Base-by-base conservation (phyloP, 2,329 filamentous ascomycete genomes). In the Diaporthe citri region DNA sequence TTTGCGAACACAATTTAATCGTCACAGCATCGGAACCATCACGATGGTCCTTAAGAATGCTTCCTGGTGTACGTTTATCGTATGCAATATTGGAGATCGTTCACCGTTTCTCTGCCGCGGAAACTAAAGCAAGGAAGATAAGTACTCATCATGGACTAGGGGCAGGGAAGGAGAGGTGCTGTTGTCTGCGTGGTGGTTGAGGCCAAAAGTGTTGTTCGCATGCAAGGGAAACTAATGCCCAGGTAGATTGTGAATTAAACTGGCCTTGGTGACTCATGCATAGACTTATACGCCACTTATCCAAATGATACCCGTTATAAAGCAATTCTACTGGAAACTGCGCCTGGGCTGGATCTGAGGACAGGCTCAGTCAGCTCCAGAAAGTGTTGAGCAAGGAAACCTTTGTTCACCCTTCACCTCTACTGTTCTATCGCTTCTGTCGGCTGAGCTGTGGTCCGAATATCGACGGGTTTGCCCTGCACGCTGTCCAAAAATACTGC, bases 401-500 rank as follows among this genome's bases (percentile, higher is more conserved):
- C n/a, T 15, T 31, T 48, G 20, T 28, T 39, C 46, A 13, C 28
- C 22, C 6, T 25, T 10, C 28, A 39, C 46, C 8, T 8, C 46
- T 36, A 25, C 31, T 52, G 46, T 36, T 67, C 48, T 34, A 34
- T 10, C 6, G 13, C 43, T 25, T 67, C 62, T 51, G 28, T 20
- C 17, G 43, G 31, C 31, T 67, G 62, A 52, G 31, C 4, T 25
- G 31, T 2, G 22, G 12, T 13, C n/a, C 43, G 31, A 36, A 4
- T 34, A 5, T 67, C 62, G 20, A 51, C 43, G 13, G 62, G 28
- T 22, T 67, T 67, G 3, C 22, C 43, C 20, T 52, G 43, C 10
- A 20, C 12, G 31, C 48, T 67, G 31, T 67, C 62, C 22, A 52
- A 8, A 10, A 67, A 67, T n/a, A 51, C 22, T 51, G 62, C 62